Conservation (phyloP, 345 rosid species). For the Lenwebbia sp. region DNA sequence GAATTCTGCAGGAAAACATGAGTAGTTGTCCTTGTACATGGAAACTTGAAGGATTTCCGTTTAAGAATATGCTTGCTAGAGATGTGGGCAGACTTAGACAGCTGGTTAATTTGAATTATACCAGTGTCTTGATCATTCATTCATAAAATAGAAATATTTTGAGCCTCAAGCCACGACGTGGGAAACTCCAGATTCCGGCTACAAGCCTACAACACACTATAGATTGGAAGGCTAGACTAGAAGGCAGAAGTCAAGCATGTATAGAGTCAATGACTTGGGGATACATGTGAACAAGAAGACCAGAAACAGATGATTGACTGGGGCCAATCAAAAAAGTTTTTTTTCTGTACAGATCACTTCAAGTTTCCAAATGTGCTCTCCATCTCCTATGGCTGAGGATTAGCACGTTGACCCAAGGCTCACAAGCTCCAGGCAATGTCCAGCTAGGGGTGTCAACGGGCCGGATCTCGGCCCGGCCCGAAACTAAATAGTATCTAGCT, state of each 20-base stretch:
- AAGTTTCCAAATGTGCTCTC: not conserved
- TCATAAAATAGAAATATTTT: too few relatives aligned
- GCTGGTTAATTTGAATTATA: not conserved
- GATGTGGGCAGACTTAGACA: not conserved
- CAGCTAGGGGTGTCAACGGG: too few relatives aligned
- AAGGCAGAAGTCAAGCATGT: not conserved
- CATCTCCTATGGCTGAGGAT: not conserved
- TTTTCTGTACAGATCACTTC: not conserved
- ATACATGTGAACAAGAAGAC: not conserved
- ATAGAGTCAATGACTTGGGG: too few relatives aligned
- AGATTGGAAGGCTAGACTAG: not conserved
- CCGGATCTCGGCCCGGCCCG: too few relatives aligned
- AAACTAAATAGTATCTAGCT: too few relatives aligned
- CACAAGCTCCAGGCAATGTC: not conserved
- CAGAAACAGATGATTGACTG: not conserved
- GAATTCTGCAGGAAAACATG: not conserved
- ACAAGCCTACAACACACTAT: too few relatives aligned
- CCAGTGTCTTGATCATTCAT: not conserved
- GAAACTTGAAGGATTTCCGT: not conserved
- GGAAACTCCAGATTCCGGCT: too few relatives aligned
- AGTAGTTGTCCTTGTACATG: not conserved
- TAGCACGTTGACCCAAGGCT: not conserved
- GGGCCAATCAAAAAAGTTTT: not conserved
- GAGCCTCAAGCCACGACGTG: too few relatives aligned
- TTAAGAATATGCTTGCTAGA: not conserved